Base-by-base conservation (phyloP, 2,329 filamentous ascomycete species). In the Scopulariopsis brevicaulis region DNA sequence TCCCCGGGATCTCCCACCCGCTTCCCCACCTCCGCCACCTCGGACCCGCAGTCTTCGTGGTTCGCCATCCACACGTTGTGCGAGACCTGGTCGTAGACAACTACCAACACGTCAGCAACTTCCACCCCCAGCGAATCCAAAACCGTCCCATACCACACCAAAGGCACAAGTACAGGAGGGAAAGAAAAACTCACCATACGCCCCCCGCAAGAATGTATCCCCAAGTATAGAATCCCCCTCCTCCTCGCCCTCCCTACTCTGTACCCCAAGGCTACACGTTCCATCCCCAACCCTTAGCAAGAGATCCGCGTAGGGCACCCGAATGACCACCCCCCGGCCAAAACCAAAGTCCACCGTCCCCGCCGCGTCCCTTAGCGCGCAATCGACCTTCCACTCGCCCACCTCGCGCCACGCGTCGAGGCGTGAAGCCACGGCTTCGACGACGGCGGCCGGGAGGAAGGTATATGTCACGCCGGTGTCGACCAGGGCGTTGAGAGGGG, bases 401-500 rank as follows among this genome's bases (percentile, higher is more conserved):
- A 75, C 71, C 20, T 71, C 66, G 34, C 64, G 40, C 51, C 32
- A 52, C 0, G 73, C 76, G 11, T 70, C 69, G 35, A 82, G 73
- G n/a, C 69, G 68, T 3, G 68, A 61, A 1, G 76, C 71, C 3
- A 82, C 70, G 2, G 71, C 71, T 5, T 63, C 59, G n/a, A 76
- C 75, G 8, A 78, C 66, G 1, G 66, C 50, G 11, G 68, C 62
- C 20, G 77, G 78, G 43, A 82, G 71, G 22, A 75, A 71, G 3
- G 69, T 74, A 14, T 81, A 65, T 0, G 79, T 80, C 1, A 77
- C 76, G 56, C 80, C 80, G 2, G 75, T 78, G 67, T 83, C 80
- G 56, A 82, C 70, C 65, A 79, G 71, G 24, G 77, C 73, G 54
- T 71, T 72, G 11, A 70, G 63, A 25, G 77, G 73, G 73, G 75